phyloP scores from a whole-genome alignment of 495 filamentous ascomycete species.

The Aspergillus wentii region DNA sequence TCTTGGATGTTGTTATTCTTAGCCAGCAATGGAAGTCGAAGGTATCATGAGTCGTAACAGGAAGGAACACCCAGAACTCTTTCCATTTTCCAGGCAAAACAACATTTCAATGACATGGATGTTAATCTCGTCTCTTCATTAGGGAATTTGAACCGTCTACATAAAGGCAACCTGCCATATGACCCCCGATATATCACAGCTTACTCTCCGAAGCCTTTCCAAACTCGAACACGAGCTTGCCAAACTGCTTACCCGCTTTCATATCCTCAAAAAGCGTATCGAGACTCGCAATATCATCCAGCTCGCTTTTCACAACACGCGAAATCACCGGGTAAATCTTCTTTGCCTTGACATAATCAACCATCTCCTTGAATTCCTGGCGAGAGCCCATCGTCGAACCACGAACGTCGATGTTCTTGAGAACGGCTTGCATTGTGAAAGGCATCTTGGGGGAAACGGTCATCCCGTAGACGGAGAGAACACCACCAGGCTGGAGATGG shows the following conservation, averaged over 20 bases:
- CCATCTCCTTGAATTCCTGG: conserved; percentile 71
- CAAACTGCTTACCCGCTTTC: conserved; percentile 70
- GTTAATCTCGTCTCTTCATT: too few species aligned
- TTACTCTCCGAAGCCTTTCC: conserved; percentile 36
- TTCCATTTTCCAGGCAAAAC: too few species aligned
- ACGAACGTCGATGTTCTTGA: conserved; percentile 69
- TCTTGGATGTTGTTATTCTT: too few species aligned
- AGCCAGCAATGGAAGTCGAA: too few species aligned
- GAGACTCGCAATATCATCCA: conserved; percentile 61
- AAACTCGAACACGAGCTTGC: conserved; percentile 66
- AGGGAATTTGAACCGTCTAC: too few species aligned
- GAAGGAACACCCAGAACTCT: too few species aligned
- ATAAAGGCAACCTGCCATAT: too few species aligned
- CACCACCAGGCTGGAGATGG: conserved; percentile 48
- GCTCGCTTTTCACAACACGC: conserved; percentile 50
- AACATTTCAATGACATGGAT: too few species aligned
- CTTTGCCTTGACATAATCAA: conserved; percentile 61
- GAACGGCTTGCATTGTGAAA: conserved; percentile 63
- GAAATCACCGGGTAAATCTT: conserved; percentile 62
- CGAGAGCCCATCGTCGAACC: conserved; percentile 74
- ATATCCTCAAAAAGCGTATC: conserved; percentile 72
- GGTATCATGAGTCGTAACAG: too few species aligned
- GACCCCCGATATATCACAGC: conserved; percentile 21
- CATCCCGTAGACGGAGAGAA: conserved; percentile 73
- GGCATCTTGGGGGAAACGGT: conserved; percentile 69